Evolutionary conservation across 139 green algal genomes (phyloP).

Genomic region (Bryopsis sp.): DNA sequence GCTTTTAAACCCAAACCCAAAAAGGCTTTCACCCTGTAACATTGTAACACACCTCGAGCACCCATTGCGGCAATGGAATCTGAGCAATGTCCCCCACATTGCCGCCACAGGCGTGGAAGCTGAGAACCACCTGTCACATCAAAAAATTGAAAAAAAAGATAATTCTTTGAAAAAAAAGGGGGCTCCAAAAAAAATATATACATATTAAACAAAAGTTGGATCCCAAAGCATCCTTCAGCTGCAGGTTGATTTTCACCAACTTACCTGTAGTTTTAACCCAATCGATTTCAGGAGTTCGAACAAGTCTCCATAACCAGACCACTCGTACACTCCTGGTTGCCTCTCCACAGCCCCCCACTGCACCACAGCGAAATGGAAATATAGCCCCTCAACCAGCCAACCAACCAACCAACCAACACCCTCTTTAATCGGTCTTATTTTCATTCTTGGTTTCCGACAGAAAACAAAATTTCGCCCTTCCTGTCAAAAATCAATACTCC

Average conservation of each 20-base stretch:
- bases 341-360: slow-evolving; percentile 85
- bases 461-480: neutral
- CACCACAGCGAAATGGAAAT: slow-evolving; percentile 3
- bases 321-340: slow-evolving; percentile 69
- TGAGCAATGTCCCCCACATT: slow-evolving; percentile 84
- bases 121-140: slow-evolving; percentile 88
- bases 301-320: slow-evolving; percentile 68
- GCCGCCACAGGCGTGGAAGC: slow-evolving; percentile 87
- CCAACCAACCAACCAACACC: too few relatives aligned
- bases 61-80: slow-evolving; percentile 74
- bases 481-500: too few relatives aligned
- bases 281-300: slow-evolving; percentile 56
- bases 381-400: neutral
- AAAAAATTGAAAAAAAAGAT: too few relatives aligned
- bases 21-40: too few relatives aligned
- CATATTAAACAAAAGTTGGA: too few relatives aligned
- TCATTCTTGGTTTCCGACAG: too few relatives aligned
- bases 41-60: slow-evolving; percentile 73
- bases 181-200: too few relatives aligned
- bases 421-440: too few relatives aligned
- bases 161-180: too few relatives aligned
- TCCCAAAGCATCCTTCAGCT: too few relatives aligned
- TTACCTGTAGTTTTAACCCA: slow-evolving; percentile 68
- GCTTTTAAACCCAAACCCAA: too few relatives aligned
- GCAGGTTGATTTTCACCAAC: too few relatives aligned